Evolutionary conservation across 306 rosid species (phyloP).

Genomic region (Pterocarpus macrocarpus): DNA sequence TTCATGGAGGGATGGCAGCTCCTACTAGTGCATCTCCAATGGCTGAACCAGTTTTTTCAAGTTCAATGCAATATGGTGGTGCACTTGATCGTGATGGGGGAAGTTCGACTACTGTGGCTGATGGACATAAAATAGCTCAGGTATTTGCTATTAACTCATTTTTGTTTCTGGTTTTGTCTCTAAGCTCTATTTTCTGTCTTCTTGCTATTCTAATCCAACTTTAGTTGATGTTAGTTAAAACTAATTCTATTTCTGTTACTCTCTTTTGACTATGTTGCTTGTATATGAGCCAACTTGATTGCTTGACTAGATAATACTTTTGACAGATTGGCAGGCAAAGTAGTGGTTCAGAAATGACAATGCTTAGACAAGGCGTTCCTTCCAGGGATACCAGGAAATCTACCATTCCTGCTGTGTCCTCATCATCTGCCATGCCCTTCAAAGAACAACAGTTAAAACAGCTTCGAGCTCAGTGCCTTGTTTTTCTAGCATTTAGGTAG

Average conservation of each 20-base stretch:
- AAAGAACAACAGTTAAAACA: slow-evolving; percentile 93
- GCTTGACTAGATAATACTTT: slow-evolving; percentile 51
- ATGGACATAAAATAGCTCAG: slow-evolving; percentile 71
- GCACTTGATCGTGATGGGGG: slow-evolving; percentile 76
- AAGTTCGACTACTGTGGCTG: slow-evolving; percentile 55
- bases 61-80: slow-evolving; percentile 64
- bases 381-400: slow-evolving; percentile 89
- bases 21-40: slow-evolving; percentile 62
- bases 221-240: neutral
- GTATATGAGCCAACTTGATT: slow-evolving; percentile 41
- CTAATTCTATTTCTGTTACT: slow-evolving; percentile 39
- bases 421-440: slow-evolving; percentile 67
- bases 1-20: slow-evolving; percentile 69
- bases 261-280: slow-evolving; percentile 28
- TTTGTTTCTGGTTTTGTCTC: slow-evolving; percentile 33
- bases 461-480: slow-evolving; percentile 99
- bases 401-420: slow-evolving; percentile 57
- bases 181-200: neutral
- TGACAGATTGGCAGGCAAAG: slow-evolving; percentile 79
- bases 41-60: slow-evolving; percentile 64
- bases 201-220: slow-evolving; percentile 13
- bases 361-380: slow-evolving; percentile 66
- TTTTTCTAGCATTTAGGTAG: slow-evolving; percentile 96
- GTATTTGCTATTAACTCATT: slow-evolving; percentile 43
- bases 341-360: slow-evolving; percentile 64